These are phyloP conservation scores for Jackrogersella multiformis DNA, from an alignment of 495 filamentous ascomycete genomes.

Conservation along the genomic window DNA sequence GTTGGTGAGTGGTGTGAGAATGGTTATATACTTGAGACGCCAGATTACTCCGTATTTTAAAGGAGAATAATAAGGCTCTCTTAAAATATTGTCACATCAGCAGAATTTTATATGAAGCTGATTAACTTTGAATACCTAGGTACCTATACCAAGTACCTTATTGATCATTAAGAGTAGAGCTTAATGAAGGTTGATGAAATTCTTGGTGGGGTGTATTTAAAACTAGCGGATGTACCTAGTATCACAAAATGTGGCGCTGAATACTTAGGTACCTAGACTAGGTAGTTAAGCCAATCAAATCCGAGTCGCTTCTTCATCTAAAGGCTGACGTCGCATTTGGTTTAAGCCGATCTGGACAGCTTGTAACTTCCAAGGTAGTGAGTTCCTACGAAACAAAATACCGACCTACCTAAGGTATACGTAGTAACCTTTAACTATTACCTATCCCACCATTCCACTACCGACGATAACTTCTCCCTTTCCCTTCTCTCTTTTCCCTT, in stretches of 20 bases:
- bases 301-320: neutral
- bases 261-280: no score
- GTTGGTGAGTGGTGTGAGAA: neutral
- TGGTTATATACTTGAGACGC: neutral
- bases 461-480: neutral
- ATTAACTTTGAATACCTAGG: neutral
- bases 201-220: constrained; percentile 9
- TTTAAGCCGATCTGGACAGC: constrained; percentile 47
- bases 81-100: neutral
- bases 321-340: constrained; percentile 38
- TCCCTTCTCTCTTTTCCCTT: no score
- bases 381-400: no score
- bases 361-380: constrained; percentile 39
- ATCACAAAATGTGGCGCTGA: no score
- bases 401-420: no score
- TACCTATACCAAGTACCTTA: neutral
- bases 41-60: neutral
- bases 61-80: neutral
- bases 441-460: no score
- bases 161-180: neutral
- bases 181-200: constrained; percentile 18
- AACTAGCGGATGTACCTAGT: constrained; percentile 1
- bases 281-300: constrained; percentile 8
- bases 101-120: neutral
- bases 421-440: no score